These are phyloP conservation scores for Canavalia ensiformis DNA, from an alignment of 306 rosid species.

Conservation along the genomic window DNA sequence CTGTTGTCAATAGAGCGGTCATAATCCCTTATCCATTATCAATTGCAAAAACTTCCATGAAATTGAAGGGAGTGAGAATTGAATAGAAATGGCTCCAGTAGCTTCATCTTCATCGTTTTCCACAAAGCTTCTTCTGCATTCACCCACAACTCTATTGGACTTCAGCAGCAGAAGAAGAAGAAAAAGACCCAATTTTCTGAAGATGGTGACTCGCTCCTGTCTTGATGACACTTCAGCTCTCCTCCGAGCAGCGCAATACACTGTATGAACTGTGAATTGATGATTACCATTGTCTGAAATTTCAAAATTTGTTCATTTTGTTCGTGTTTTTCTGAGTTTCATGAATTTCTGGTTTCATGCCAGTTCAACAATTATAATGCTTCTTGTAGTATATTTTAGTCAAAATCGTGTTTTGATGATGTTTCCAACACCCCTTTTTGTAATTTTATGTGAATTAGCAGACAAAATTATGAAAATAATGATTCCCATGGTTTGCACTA, in stretches of 20 bases:
- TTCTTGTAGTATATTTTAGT: neutral
- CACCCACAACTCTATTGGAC: slow-evolving; percentile 32
- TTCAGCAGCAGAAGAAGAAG: slow-evolving; percentile 41
- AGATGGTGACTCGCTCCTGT: slow-evolving; percentile 64
- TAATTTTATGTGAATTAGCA: slow-evolving; percentile 20
- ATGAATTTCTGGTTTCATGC: slow-evolving; percentile 23
- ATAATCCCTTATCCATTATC: slow-evolving; percentile 39
- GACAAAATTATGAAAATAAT: neutral
- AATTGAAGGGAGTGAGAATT: neutral
- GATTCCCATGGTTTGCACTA: neutral
- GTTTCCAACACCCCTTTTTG: slow-evolving; percentile 31
- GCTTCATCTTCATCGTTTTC: slow-evolving; percentile 55
- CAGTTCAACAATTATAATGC: neutral
- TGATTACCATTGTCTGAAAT: neutral
- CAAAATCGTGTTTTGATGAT: slow-evolving; percentile 18
- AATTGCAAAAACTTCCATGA: slow-evolving; percentile 18
- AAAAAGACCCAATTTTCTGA: slow-evolving; percentile 44
- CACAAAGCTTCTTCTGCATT: slow-evolving; percentile 47
- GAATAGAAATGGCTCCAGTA: slow-evolving; percentile 52
- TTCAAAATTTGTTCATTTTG: neutral
- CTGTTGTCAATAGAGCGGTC: neutral
- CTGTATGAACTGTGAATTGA: slow-evolving; percentile 55
- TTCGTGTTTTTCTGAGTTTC: neutral
- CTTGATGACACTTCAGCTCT: slow-evolving; percentile 76
- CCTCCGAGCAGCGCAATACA: slow-evolving; percentile 81